Evolutionary conservation across 768 basidiomycete genomes (phyloP).

Genomic region (Leccinellum luteum): DNA sequence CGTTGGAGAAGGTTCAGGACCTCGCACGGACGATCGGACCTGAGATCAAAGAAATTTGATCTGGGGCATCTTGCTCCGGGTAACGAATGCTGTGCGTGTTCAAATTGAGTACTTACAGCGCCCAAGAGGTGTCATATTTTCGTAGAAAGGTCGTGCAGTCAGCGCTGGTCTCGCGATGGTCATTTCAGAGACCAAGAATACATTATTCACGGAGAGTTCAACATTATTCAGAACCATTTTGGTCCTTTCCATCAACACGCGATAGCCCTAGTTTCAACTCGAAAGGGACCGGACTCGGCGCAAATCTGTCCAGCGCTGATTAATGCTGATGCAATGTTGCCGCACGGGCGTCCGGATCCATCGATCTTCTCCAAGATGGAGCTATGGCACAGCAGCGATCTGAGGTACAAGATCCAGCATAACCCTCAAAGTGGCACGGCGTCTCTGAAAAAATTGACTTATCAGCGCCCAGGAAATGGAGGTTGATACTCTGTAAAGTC

Average conservation of each 20-base stretch:
- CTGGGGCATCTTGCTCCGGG: constrained; percentile 60
- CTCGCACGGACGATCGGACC: constrained; percentile 74
- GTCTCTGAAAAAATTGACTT: constrained; percentile 62
- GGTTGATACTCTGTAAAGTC: constrained; percentile 81
- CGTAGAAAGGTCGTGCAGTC: constrained; percentile 17
- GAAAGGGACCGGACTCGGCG: constrained; percentile 55
- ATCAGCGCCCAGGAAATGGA: constrained; percentile 65
- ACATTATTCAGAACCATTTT: constrained; percentile 67
- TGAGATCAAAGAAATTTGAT: constrained; percentile 68
- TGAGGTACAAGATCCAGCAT: constrained; percentile 75
- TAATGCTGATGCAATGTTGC: constrained; percentile 38
- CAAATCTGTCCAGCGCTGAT: neutral
- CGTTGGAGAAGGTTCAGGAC: constrained; percentile 61
- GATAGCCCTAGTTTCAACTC: constrained; percentile 75
- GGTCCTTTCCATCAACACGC: constrained; percentile 83
- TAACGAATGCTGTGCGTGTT: constrained; percentile 68
- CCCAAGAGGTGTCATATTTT: constrained; percentile 67
- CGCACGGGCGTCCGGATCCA: constrained; percentile 56
- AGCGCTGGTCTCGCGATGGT: constrained; percentile 38
- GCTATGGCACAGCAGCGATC: constrained; percentile 82
- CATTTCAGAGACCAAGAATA: constrained; percentile 70
- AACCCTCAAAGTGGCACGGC: constrained; percentile 62
- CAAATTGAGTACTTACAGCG: neutral
- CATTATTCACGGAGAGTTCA: constrained; percentile 63
- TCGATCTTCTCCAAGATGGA: constrained; percentile 70